Evolutionary conservation across 179 eudicot genomes (phyloP).

Genomic region (Beta macrorhiza): DNA sequence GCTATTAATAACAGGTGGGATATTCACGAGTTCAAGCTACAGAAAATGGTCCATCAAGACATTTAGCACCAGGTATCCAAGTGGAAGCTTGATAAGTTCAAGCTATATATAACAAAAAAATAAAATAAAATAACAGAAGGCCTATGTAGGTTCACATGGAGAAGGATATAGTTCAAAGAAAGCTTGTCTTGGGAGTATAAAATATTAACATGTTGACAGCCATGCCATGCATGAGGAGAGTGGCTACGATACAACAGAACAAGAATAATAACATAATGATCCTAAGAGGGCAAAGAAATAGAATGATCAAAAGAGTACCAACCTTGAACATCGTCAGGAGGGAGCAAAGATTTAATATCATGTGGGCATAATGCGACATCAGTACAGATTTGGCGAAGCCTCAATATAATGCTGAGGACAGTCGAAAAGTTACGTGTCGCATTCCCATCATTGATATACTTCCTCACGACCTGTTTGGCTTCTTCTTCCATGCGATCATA

Average conservation of each 20-base stretch:
- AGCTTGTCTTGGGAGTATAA: background rate
- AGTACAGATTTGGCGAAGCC: conserved; percentile 89
- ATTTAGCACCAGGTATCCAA: background rate
- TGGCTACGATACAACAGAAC: no score
- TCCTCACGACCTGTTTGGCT: conserved; percentile 62
- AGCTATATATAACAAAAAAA: background rate
- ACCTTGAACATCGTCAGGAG: conserved; percentile 69
- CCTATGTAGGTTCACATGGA: background rate
- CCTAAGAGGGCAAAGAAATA: conserved; percentile 3
- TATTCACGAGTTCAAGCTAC: no score
- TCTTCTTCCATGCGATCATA: conserved; percentile 86
- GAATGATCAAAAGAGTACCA: conserved; percentile 5
- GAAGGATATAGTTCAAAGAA: background rate
- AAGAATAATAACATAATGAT: no score
- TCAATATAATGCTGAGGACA: conserved; percentile 68
- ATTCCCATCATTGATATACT: conserved; percentile 50
- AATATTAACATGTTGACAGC: background rate
- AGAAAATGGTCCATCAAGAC: background rate
- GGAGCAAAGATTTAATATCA: conserved; percentile 63
- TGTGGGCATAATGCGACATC: conserved; percentile 80
- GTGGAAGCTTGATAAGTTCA: background rate
- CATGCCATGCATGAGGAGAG: background rate
- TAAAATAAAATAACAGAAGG: background rate
- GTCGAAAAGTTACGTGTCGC: conserved; percentile 63
- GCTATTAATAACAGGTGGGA: no score